Percentiles rank a stretch among this genome's conserved stretches.
phyloP scores from a whole-genome alignment of 169 alveolate genomes.

The Cryptosporidium ryanae region DNA sequence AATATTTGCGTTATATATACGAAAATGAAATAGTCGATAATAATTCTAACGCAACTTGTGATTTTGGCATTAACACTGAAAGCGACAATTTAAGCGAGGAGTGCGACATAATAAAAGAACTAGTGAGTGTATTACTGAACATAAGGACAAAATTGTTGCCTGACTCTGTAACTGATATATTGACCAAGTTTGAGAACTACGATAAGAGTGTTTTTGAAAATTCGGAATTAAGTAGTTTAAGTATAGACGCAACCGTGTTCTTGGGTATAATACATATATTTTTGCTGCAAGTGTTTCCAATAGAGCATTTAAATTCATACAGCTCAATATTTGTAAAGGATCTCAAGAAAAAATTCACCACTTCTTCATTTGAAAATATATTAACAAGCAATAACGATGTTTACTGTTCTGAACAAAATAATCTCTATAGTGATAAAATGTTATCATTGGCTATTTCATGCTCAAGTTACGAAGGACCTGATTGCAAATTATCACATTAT shows the following conservation, averaged over 20 bases:
- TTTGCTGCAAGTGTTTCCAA: conserved; percentile 14
- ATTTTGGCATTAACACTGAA: neutral
- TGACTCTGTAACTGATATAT: conserved; percentile 18
- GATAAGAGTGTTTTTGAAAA: neutral
- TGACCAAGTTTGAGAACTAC: neutral
- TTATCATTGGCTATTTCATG: conserved; percentile 45
- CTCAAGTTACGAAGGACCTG: conserved; percentile 63
- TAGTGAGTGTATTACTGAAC: conserved; percentile 1
- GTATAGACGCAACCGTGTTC: neutral
- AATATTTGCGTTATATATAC: neutral
- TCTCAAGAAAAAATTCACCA: conserved; percentile 29
- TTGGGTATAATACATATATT: conserved; percentile 16
- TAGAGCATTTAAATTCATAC: conserved; percentile 6
- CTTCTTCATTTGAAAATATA: conserved; percentile 27
- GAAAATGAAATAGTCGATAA: conserved; percentile 1
- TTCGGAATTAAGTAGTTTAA: neutral
- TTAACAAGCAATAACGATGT: neutral
- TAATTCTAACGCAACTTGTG: neutral
- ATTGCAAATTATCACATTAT: conserved; percentile 12
- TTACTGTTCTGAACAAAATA: neutral
- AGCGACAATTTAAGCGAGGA: neutral
- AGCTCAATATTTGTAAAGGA: conserved; percentile 26
- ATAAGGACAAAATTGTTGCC: conserved; percentile 37
- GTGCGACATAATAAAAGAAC: neutral
- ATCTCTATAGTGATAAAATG: neutral